phyloP scores from a whole-genome alignment of 164 flowering plant species.

The Nymphaea colorata region DNA sequence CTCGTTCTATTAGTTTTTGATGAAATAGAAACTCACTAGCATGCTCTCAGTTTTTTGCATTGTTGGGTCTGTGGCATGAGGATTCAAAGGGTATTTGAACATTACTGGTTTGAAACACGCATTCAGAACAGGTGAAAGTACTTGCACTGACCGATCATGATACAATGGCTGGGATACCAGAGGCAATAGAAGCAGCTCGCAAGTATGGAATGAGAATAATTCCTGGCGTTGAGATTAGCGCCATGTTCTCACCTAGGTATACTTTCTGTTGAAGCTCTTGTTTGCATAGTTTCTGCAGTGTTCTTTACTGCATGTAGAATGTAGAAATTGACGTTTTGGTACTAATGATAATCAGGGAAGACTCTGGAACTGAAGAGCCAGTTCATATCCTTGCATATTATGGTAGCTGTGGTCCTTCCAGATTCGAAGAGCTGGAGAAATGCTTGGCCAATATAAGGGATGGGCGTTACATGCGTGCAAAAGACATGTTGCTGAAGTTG shows the following conservation, averaged over 20 bases:
- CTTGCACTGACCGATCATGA: slow-evolving; percentile 56
- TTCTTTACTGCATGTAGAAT: too few relatives aligned
- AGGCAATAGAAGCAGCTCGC: slow-evolving; percentile 76
- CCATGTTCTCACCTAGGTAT: slow-evolving; percentile 30
- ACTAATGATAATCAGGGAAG: slow-evolving; percentile 23
- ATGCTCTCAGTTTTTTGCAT: too few relatives aligned
- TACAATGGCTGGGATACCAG: slow-evolving; percentile 76
- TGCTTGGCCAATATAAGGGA: slow-evolving; percentile 64
- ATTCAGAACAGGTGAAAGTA: slow-evolving; percentile 83
- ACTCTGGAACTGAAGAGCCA: slow-evolving; percentile 57
- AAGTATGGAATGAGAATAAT: slow-evolving; percentile 74
- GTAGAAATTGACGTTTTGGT: neutral
- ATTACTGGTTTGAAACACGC: slow-evolving; percentile 1
- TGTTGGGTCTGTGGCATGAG: too few relatives aligned
- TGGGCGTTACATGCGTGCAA: slow-evolving; percentile 75
- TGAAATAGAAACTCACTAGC: too few relatives aligned
- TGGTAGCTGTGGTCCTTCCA: slow-evolving; percentile 74
- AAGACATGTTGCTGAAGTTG: slow-evolving; percentile 60
- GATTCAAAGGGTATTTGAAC: too few relatives aligned
- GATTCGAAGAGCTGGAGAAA: slow-evolving; percentile 46
- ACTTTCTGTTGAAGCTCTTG: neutral
- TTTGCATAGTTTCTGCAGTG: neutral
- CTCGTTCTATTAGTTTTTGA: too few relatives aligned
- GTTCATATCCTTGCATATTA: slow-evolving; percentile 82
- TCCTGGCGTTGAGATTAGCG: slow-evolving; percentile 94